Base-by-base conservation (phyloP, 306 rosid species). In the Castanopsis chinensis region DNA sequence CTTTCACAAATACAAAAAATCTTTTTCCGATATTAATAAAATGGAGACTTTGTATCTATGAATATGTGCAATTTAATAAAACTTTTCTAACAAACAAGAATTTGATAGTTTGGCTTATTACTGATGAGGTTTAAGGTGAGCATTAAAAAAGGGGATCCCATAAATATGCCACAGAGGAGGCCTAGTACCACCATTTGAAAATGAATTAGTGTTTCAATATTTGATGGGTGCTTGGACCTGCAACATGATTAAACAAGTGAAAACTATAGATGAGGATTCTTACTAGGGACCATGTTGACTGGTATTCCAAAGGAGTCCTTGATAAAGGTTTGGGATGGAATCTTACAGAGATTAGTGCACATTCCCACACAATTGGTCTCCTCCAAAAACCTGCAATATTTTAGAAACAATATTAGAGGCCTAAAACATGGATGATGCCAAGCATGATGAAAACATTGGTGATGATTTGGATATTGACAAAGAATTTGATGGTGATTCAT, bases 221-320 rank as follows among this genome's bases (percentile, higher is more conserved):
- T 41, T 8, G 45, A 41, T 8, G 45, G 45, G 28, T 58, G 5
- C 64, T 58, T 58, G 64, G 45, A 8, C 45, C 64, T 21, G 33
- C 67, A 60, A 60, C 33, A 23, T 21, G 25, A 58, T 9, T 21
- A 58, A 9, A 3, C 27, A 59, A 10, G 14, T 35, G 5, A 71
- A 73, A 76, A 74, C 25, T 58, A 23, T 60, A 58, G 65, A 64
- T 20, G 55, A 43, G 57, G 45, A 80, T 61, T 82, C 98, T 87
- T 89, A 96, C 98, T 96, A 37, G 98, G 99, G 35, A 89, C 92
- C 98, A 93, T 93, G 90, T 81, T 90, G 79, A 96, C 76, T 3
- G 99, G 87, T 89, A 89, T 63, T 61, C 99, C 97, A 20, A 93
- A 67, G 58, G 97, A 80, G 77, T 89, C 88, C 87, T 93, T 93